phyloP scores from a whole-genome alignment of 805 yeast genomes.

The Yarrowia divulgata region DNA sequence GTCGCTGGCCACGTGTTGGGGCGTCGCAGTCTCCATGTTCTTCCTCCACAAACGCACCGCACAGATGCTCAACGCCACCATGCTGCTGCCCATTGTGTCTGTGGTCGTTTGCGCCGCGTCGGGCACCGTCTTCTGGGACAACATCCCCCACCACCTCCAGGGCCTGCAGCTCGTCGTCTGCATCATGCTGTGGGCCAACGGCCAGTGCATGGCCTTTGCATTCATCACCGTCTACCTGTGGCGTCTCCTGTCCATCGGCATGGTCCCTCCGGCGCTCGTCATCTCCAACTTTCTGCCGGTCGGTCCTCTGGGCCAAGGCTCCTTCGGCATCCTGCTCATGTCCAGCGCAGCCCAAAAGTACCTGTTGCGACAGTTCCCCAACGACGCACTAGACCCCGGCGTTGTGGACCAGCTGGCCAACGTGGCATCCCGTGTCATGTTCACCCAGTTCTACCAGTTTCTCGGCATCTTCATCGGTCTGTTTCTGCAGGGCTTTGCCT shows the following conservation, averaged over 20 bases:
- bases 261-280: constrained; percentile 61
- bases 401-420: constrained; percentile 44
- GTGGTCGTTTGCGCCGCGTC: constrained; percentile 75
- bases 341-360: constrained; percentile 54
- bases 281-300: constrained; percentile 74
- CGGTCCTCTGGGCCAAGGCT: constrained; percentile 88
- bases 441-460: constrained; percentile 42
- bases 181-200: constrained; percentile 72
- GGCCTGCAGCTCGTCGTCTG: constrained; percentile 62
- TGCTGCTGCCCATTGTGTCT: constrained; percentile 80
- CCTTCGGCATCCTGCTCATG: constrained; percentile 66
- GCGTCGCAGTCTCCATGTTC: constrained; percentile 62
- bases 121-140: constrained; percentile 63
- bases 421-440: background rate
- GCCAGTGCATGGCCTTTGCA: constrained; percentile 65
- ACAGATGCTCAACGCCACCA: constrained; percentile 60
- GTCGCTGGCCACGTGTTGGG: constrained; percentile 67
- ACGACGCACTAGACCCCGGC: constrained; percentile 47
- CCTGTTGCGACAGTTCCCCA: constrained; percentile 43
- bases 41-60: constrained; percentile 50
- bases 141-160: constrained; percentile 57
- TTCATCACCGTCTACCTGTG: constrained; percentile 65
- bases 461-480: constrained; percentile 55
- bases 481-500: constrained; percentile 62
- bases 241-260: constrained; percentile 66